Conservation (phyloP, 441 rosid species). For the Daphne laureola region DNA sequence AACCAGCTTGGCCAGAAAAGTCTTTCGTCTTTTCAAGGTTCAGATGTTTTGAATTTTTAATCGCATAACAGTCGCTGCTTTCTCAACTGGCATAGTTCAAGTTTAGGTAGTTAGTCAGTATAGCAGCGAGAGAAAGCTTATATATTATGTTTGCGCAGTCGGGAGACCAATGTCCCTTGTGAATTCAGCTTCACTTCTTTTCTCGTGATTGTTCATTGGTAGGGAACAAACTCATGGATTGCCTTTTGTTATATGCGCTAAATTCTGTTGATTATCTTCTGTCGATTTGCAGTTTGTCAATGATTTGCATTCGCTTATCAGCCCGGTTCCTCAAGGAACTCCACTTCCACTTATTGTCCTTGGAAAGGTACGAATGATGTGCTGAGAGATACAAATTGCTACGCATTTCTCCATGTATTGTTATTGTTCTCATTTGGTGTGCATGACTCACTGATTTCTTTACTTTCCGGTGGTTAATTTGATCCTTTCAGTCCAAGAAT, state of each 20-base stretch:
- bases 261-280: constrained; percentile 7
- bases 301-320: constrained; percentile 79
- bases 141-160: too few species aligned
- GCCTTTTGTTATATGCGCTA: too few species aligned
- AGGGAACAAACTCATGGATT: too few species aligned
- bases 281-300: constrained; percentile 72
- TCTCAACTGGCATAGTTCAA: too few species aligned
- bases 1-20: constrained; percentile 94
- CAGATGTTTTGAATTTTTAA: too few species aligned
- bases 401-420: background rate
- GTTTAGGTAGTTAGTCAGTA: too few species aligned
- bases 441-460: background rate
- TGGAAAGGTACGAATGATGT: constrained; percentile 54
- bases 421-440: background rate
- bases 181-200: background rate
- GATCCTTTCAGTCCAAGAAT: constrained; percentile 74
- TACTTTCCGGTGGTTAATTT: constrained; percentile 8
- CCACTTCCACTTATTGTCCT: constrained; percentile 80
- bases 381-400: background rate
- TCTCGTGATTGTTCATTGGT: constrained; percentile 1
- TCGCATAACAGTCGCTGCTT: too few species aligned
- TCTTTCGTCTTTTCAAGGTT: constrained; percentile 96
- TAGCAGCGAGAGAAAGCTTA: too few species aligned
- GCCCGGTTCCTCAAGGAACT: constrained; percentile 88
- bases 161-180: too few species aligned